phyloP scores from a whole-genome alignment of 371 early-diverging fungal genomes.

The Mucor irregularis region DNA sequence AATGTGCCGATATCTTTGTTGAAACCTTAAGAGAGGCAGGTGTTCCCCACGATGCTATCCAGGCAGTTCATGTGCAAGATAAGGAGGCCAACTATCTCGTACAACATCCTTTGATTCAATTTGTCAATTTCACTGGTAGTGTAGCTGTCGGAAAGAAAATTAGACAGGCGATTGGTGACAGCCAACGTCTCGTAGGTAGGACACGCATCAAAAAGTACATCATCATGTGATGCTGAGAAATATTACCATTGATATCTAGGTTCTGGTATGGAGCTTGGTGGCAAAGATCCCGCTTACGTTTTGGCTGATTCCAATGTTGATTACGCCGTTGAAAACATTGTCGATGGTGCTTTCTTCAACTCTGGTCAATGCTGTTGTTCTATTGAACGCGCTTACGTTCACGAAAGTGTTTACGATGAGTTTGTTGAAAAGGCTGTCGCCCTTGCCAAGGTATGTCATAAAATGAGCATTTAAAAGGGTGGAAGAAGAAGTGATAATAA shows the following conservation, averaged over 20 bases:
- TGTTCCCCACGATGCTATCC: conserved; percentile 70
- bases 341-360: conserved; percentile 87
- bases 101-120: conserved; percentile 61
- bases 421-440: conserved; percentile 71
- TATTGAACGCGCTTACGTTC: conserved; percentile 86
- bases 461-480: background rate
- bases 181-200: conserved; percentile 66
- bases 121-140: conserved; percentile 85
- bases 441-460: conserved; percentile 53
- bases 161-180: conserved; percentile 57
- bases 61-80: conserved; percentile 63
- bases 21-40: conserved; percentile 70
- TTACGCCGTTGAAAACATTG: conserved; percentile 72
- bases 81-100: conserved; percentile 54
- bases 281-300: conserved; percentile 88
- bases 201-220: background rate
- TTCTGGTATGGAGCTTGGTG: conserved; percentile 83
- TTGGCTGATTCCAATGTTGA: conserved; percentile 73
- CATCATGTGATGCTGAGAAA: background rate
- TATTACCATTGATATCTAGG: conserved; percentile 25
- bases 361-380: conserved; percentile 86
- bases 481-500: too few species aligned
- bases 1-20: conserved; percentile 72
- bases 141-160: conserved; percentile 76
- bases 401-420: conserved; percentile 68